Conservation (phyloP, 371 early-diverging fungal species). For the Parasitella parasitica region DNA sequence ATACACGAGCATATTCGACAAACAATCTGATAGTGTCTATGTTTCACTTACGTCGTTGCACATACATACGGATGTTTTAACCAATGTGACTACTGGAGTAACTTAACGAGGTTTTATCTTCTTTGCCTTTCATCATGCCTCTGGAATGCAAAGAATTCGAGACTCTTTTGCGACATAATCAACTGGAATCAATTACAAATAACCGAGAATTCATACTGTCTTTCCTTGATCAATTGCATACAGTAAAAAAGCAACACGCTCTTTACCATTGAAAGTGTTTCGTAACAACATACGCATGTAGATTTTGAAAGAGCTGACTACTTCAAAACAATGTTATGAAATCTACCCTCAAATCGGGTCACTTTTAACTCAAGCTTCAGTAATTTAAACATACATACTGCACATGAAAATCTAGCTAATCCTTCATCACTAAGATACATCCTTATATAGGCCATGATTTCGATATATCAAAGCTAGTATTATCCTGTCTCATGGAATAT, state of each 20-base stretch:
- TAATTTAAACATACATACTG: background rate
- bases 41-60: no score
- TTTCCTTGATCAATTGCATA: constrained; percentile 7
- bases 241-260: background rate
- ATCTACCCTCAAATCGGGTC: constrained; percentile 9
- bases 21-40: background rate
- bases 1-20: constrained; percentile 6
- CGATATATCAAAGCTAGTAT: background rate
- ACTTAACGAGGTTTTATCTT: background rate
- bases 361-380: constrained; percentile 11
- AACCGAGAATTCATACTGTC: background rate
- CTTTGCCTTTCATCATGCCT: background rate
- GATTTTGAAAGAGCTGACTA: constrained; percentile 8
- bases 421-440: constrained; percentile 2
- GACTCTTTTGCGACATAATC: background rate
- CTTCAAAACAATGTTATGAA: constrained; percentile 3
- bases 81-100: background rate
- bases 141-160: constrained; percentile 15
- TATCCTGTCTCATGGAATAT: constrained; percentile 13
- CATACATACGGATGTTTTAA: no score
- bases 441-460: constrained; percentile 7
- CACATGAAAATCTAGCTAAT: background rate
- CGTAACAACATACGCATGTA: background rate
- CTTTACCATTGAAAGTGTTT: background rate
- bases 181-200: background rate